phyloP scores from a whole-genome alignment of 192 early-diverging fungal species.

The Mortierella hygrophila region DNA sequence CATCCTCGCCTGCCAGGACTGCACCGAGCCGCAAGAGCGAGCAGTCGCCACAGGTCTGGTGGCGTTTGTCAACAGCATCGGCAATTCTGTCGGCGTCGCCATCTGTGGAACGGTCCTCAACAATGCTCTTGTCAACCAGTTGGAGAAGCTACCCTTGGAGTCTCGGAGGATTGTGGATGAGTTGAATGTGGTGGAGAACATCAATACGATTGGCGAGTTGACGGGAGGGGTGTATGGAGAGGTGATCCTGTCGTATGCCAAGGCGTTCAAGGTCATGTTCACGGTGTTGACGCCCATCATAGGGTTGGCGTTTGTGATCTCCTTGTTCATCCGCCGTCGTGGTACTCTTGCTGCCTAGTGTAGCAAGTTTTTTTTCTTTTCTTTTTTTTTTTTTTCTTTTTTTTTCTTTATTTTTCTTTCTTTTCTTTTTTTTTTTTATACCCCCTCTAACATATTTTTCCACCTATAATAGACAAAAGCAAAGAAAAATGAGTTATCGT shows the following conservation, averaged over 20 bases:
- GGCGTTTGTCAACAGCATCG: constrained; percentile 68
- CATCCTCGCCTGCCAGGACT: constrained; percentile 73
- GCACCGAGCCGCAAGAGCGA: constrained; percentile 67
- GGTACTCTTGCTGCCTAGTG: constrained; percentile 20
- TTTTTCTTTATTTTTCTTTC: not conserved
- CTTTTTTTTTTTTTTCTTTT: not conserved
- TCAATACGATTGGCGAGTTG: constrained; percentile 47
- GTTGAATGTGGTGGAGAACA: constrained; percentile 25
- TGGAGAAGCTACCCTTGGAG: constrained; percentile 14
- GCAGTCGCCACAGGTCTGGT: constrained; percentile 74
- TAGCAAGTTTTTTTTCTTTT: not conserved
- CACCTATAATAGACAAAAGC: not conserved
- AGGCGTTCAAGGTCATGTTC: constrained; percentile 63
- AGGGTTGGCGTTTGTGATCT: constrained; percentile 52
- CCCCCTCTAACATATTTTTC: too few relatives aligned
- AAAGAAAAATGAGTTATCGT: too few relatives aligned
- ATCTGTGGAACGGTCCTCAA: constrained; percentile 51
- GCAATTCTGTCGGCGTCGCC: constrained; percentile 54
- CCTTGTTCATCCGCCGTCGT: constrained; percentile 20
- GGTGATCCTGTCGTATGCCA: constrained; percentile 60
- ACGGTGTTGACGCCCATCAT: constrained; percentile 63
- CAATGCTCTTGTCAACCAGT: constrained; percentile 46
- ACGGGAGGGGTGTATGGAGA: constrained; percentile 15
- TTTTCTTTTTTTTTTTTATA: too few relatives aligned
- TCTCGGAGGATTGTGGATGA: constrained; percentile 4